Evolutionary conservation across 352 stramenopile species (phyloP), one percentile per base, ranked within the genome.

Genomic region (Phytophthora tentaculata): DNA sequence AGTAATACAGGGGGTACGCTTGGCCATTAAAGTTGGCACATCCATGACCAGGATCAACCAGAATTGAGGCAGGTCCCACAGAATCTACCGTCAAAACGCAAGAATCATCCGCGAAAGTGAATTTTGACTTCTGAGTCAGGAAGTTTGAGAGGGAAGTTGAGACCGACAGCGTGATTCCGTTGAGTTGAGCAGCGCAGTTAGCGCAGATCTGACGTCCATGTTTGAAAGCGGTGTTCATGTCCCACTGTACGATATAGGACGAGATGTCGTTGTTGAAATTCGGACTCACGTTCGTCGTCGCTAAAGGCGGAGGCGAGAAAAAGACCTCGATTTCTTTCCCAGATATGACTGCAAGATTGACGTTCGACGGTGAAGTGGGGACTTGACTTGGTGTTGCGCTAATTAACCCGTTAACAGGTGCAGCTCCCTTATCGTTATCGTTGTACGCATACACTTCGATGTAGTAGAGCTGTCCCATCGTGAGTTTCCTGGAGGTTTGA

Each of bases 231-330:
- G 72, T 65, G 3, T 62, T 63, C 13, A 83, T 67, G 49, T 98
- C 90, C 91, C 92, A 98, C 70, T 98, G 93, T 3, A 98, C 79
- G 53, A 94, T 86, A 67, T 97, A 98, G 6, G 84, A 83, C 23
- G 80, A 85, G 45, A 98, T 97, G 54, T 97, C 90, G 45, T 87
- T 90, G 73, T 92, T 93, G 60, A 85, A 84, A 43, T 83, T 80
- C 9, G 86, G 81, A 39, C 74, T 86, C 50, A 88, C 74, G 57
- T 81, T 89, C 43, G 73, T 74, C 0, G 71, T 71, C 2, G 75
- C 64, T 5, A 92, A 56, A 0, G 73, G 48, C 13, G 95, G 95
- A 23, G 93, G 87, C 49, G 82, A 89, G 73, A 98, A 98, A 24
- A 92, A 94, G 7, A 98, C 88, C 61, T 97, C 84, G 13, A 98